These are phyloP conservation scores for Colletotrichum graminicola DNA, from an alignment of 2,329 filamentous ascomycete genomes.

Conservation along the genomic window DNA sequence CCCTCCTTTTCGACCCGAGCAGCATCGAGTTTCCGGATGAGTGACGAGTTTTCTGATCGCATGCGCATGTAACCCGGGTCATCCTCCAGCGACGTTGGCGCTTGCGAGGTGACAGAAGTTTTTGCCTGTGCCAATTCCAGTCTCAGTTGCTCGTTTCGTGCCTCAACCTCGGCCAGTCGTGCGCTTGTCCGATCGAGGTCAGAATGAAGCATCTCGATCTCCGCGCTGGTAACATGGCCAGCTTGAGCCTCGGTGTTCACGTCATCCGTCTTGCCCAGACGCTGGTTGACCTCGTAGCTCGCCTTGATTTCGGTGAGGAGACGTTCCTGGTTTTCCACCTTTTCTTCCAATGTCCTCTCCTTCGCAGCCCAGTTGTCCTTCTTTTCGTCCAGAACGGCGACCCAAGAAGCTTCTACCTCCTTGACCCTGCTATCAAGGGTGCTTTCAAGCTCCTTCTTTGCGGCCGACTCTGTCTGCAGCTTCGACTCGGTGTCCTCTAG, in stretches of 20 bases:
- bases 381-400: constrained; percentile 90
- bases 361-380: constrained; percentile 96
- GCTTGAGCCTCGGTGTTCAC: constrained; percentile 67
- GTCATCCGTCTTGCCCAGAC: constrained; percentile 80
- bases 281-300: constrained; percentile 95
- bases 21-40: constrained; percentile 89
- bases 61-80: constrained; percentile 90
- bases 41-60: constrained; percentile 91
- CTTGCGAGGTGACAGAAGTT: constrained; percentile 75
- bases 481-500: constrained; percentile 85
- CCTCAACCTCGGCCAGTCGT: constrained; percentile 89
- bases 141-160: constrained; percentile 92
- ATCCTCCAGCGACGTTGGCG: constrained; percentile 78
- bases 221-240: constrained; percentile 82
- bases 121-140: constrained; percentile 91
- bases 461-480: constrained; percentile 81
- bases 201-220: constrained; percentile 92
- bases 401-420: constrained; percentile 91
- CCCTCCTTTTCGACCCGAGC: constrained; percentile 86
- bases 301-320: constrained; percentile 95
- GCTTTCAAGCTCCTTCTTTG: constrained; percentile 81
- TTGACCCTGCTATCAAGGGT: constrained; percentile 84
- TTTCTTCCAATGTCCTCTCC: constrained; percentile 91
- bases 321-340: constrained; percentile 92
- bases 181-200: constrained; percentile 92